phyloP scores from a whole-genome alignment of 2,329 filamentous ascomycete genomes.

The Myriosclerotinia duriaeana region DNA sequence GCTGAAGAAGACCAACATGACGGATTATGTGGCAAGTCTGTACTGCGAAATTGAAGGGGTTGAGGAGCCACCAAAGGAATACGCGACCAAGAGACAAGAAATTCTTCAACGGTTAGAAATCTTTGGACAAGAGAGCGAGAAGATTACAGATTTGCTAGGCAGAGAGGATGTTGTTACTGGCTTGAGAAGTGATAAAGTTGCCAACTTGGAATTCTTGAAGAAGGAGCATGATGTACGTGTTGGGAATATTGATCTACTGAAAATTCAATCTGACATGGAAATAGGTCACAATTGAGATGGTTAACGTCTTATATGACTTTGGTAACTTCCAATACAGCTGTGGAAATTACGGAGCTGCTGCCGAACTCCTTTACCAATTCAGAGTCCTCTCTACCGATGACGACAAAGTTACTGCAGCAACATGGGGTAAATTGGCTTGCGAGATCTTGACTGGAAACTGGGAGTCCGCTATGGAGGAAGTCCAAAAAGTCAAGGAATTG shows the following conservation, averaged over 20 bases:
- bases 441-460: constrained; percentile 95
- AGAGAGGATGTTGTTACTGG: constrained; percentile 89
- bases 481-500: constrained; percentile 83
- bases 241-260: constrained; percentile 7
- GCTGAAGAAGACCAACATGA: constrained; percentile 98
- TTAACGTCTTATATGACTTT: constrained; percentile 92
- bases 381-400: constrained; percentile 97
- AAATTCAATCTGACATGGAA: constrained; percentile 25
- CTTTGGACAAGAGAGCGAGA: constrained; percentile 82
- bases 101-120: constrained; percentile 80
- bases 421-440: constrained; percentile 95
- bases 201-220: constrained; percentile 97
- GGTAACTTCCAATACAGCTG: constrained; percentile 98
- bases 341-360: constrained; percentile 85
- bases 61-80: constrained; percentile 77
- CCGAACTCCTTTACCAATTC: constrained; percentile 95
- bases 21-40: constrained; percentile 90
- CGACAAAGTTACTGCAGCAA: constrained; percentile 93
- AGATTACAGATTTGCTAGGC: constrained; percentile 82
- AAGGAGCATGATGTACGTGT: constrained; percentile 81
- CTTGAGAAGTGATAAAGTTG: constrained; percentile 93
- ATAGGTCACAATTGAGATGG: constrained; percentile 87
- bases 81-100: constrained; percentile 83
- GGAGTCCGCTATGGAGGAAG: constrained; percentile 88
- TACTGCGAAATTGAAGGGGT: constrained; percentile 86